Evolutionary conservation across 345 rosid genomes (phyloP), one percentile per base, ranked within the genome.

Genomic region (Kandelia obovata): DNA sequence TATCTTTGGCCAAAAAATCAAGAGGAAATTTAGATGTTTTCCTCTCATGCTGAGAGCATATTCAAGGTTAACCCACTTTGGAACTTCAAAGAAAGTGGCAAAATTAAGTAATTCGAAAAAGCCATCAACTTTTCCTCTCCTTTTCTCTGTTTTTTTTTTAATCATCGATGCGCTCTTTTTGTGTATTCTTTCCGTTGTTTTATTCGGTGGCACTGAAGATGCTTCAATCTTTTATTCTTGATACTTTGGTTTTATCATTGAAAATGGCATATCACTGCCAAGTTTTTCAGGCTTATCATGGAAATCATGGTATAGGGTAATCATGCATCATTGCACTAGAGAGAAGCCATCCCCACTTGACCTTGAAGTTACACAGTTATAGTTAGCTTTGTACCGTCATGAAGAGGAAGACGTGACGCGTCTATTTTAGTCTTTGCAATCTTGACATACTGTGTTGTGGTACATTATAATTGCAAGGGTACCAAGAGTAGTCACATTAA

Each of bases 191-290:
- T 32, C 69, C 47, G 74, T 71, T 61, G 49, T 43, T 43, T 43
- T 68, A 64, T 49, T 53, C 58, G 74, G 43, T 51, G 62, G 67
- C 55, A 53, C 55, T 8, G 62, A 70, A 73, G 75, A 71, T 68
- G 74, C 81, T 60, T 43, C 55, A 55, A 49, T 51, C 51, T 53
- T 51, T 13, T 2, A 43, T 43, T 43, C 49, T 43, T 15, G 49
- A 43, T 43, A 43, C 49, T 43, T 43, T 70, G 34, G 34, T 31
- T 16, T 19, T 62, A 28, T 53, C 55, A 58, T 56, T 49, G 78
- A 71, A 65, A 76, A 61, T 60, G 71, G 68, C 80, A 15, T 9
- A 34, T 70, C 83, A 37, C 52, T 72, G 70, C 21, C 70, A 49
- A 51, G 55, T 73, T 60, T 72, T 73, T 71, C 71, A 61, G 53